A percentile compares a stretch with the other conserved stretches of the same genome.
phyloP scores from a whole-genome alignment of 345 rosid species.

The Gossypium longicalyx region DNA sequence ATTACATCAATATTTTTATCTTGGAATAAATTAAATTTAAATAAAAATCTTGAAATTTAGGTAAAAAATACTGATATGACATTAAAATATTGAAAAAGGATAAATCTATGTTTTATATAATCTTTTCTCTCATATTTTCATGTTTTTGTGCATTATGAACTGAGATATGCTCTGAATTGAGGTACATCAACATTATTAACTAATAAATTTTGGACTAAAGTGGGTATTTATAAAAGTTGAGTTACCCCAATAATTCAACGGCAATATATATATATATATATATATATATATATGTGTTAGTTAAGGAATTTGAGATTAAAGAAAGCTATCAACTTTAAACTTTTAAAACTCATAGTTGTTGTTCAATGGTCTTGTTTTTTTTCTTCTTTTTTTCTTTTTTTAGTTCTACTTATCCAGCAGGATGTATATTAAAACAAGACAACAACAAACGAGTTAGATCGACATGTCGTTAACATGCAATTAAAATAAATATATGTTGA shows the following conservation, averaged over 20 bases:
- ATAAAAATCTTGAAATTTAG: too few relatives aligned
- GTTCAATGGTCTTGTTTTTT: not conserved
- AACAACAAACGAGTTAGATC: not conserved
- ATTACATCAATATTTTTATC: too few relatives aligned
- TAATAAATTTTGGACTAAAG: not conserved
- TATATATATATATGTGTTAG: not conserved
- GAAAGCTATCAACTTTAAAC: not conserved
- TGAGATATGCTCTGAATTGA: too few relatives aligned
- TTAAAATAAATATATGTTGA: not conserved
- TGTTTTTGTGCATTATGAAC: too few relatives aligned
- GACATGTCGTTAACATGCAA: not conserved
- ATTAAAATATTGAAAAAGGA: too few relatives aligned
- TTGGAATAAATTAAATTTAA: too few relatives aligned
- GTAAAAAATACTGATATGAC: too few relatives aligned
- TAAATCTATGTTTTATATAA: too few relatives aligned
- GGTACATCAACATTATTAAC: too few relatives aligned
- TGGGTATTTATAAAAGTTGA: not conserved
- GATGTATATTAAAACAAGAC: not conserved
- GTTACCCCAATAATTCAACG: not conserved
- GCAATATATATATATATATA: not conserved
- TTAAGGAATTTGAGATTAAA: not conserved
- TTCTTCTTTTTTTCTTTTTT: not conserved
- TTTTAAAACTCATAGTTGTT: not conserved
- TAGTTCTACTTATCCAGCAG: not conserved
- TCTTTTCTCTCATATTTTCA: too few relatives aligned